phyloP scores from a whole-genome alignment of 805 yeast genomes.

The Allodekkera sacchari region DNA sequence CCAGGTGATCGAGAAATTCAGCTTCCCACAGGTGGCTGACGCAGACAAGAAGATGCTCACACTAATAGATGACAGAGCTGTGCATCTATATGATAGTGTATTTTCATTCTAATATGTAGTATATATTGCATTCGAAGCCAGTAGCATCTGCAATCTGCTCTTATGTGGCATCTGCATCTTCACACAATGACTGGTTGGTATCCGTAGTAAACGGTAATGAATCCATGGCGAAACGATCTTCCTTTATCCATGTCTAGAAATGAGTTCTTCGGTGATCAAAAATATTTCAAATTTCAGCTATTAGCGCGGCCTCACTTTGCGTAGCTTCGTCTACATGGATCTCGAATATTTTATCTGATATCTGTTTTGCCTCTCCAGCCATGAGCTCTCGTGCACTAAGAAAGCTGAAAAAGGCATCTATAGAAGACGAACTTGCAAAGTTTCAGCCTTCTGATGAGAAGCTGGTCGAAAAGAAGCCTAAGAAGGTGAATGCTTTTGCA shows the following conservation, averaged over 20 bases:
- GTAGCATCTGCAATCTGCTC: no score
- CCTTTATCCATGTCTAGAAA: no score
- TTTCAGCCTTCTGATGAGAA: conserved; percentile 3
- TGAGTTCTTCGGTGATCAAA: no score
- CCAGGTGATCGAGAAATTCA: conserved; percentile 13
- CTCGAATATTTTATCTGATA: no score
- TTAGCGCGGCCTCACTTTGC: no score
- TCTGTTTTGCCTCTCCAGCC: neutral
- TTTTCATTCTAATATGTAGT: conserved; percentile 3
- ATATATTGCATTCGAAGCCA: no score
- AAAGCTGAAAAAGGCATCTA: conserved; percentile 29
- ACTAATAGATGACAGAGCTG: neutral
- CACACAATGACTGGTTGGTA: no score
- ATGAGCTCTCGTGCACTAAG: conserved; percentile 48
- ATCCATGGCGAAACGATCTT: no score
- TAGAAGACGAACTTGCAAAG: conserved; percentile 18
- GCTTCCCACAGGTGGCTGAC: conserved; percentile 15
- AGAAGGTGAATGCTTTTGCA: conserved; percentile 36
- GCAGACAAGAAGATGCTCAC: neutral
- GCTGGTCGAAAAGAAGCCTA: conserved; percentile 8
- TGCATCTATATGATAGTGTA: neutral
- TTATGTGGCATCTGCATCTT: no score
- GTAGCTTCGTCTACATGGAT: no score
- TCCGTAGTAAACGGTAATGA: no score
- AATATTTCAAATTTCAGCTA: no score